phyloP scores from a whole-genome alignment of 495 filamentous ascomycete species.

The Penicillium maclennaniae region DNA sequence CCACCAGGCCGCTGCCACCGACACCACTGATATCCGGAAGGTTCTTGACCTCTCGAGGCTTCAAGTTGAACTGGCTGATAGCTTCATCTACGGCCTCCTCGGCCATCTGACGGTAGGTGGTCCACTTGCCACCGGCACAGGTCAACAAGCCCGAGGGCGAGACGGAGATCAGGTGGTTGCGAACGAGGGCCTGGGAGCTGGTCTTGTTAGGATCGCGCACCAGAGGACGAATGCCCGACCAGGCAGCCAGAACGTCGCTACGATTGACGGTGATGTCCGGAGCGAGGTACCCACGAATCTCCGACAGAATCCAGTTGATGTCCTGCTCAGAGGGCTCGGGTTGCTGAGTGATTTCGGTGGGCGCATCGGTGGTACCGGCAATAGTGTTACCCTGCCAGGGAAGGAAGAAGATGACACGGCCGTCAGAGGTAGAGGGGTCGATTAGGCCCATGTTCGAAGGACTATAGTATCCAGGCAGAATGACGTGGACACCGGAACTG shows the following conservation, averaged over 20 bases:
- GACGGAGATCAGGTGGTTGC: constrained; percentile 88
- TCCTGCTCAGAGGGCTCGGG: constrained; percentile 88
- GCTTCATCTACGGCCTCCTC: constrained; percentile 95
- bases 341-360: constrained; percentile 74
- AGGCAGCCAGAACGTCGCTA: constrained; percentile 92
- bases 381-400: constrained; percentile 99
- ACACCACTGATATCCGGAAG: constrained; percentile 76
- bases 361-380: constrained; percentile 91
- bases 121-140: constrained; percentile 98
- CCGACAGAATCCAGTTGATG: constrained; percentile 93
- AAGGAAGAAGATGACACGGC: constrained; percentile 97
- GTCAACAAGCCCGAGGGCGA: constrained; percentile 85
- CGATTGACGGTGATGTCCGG: constrained; percentile 92
- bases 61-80: constrained; percentile 70
- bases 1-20: constrained; percentile 54
- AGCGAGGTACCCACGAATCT: constrained; percentile 83
- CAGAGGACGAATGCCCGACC: constrained; percentile 90
- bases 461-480: constrained; percentile 93
- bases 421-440: constrained; percentile 91
- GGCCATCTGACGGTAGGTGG: constrained; percentile 97
- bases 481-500: constrained; percentile 89
- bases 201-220: constrained; percentile 92
- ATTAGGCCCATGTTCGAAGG: constrained; percentile 95
- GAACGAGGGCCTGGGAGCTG: constrained; percentile 91
- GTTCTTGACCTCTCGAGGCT: constrained; percentile 51